Evolutionary conservation across 768 basidiomycete genomes (phyloP).

Genomic region (Cystobasidiopsis lactophilus): DNA sequence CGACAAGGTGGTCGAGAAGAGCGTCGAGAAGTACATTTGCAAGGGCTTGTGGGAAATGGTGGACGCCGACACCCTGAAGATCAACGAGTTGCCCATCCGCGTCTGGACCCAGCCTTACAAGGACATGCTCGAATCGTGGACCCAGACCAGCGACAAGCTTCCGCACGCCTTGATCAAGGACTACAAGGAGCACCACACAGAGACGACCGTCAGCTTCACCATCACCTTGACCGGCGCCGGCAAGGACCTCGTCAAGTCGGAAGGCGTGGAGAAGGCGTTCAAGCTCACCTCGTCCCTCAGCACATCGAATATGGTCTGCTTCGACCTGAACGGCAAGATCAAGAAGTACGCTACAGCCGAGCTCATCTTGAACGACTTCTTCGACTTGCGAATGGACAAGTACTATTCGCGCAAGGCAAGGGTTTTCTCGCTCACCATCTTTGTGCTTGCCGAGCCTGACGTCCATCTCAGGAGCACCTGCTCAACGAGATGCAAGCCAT

Average conservation of each 20-base stretch:
- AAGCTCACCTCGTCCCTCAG: conserved; percentile 62
- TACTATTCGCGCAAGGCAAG: conserved; percentile 88
- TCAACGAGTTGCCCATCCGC: conserved; percentile 84
- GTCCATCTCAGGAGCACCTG: conserved; percentile 47
- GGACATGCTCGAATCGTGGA: conserved; percentile 70
- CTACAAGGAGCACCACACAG: conserved; percentile 91
- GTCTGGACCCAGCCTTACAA: conserved; percentile 89
- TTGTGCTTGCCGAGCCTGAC: not conserved
- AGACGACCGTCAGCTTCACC: conserved; percentile 69
- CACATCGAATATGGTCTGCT: conserved; percentile 96
- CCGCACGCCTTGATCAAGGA: conserved; percentile 65
- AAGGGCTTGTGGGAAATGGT: conserved; percentile 50
- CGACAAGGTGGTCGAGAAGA: conserved; percentile 23
- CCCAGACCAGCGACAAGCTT: conserved; percentile 49
- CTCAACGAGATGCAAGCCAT: conserved; percentile 57
- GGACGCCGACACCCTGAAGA: conserved; percentile 73
- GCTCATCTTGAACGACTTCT: conserved; percentile 82
- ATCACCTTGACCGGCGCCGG: conserved; percentile 58
- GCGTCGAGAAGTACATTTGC: conserved; percentile 51
- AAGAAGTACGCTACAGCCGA: conserved; percentile 76
- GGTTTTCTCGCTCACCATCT: not conserved
- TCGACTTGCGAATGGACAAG: conserved; percentile 60
- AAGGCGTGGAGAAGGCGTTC: conserved; percentile 78
- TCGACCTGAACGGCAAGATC: conserved; percentile 88
- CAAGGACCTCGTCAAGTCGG: conserved; percentile 65